Evolutionary conservation across 1,139 yeast species (phyloP), one percentile per base, ranked within the genome.

Genomic region (Nakaseomyces glabratus): DNA sequence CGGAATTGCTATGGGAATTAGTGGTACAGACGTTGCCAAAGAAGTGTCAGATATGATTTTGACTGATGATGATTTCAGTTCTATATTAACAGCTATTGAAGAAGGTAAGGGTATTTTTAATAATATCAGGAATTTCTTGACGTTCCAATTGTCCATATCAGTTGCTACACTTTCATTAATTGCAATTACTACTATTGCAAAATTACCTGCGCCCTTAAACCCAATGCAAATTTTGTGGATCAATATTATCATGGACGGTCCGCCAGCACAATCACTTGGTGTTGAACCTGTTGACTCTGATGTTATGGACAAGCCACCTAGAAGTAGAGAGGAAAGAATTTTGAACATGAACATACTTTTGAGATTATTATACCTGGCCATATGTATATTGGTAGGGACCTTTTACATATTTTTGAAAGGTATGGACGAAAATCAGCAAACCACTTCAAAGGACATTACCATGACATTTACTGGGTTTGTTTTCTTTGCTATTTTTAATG

Each of bases 151-250:
- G 46, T 85, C 95, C 4, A 88, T 97, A 0, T 81, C 93, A 25
- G 88, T 88, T 48, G 96, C 96, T 8, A 96, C 97, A 0, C 68
- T 88, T 40, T 76, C 95, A 0, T 68, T 88, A 44, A 78, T 88
- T 51, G 95, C 95, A 0, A 65, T 88, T 44, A 71, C 95, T 2
- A 88, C 96, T 1, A 63, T 86, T 41, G 76, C 86, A 55, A 84
- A 86, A 28, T 66, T 88, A 39, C 95, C 95, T 31, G 85, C 85
- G 50, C 97, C 97, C 6, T 69, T 88, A 48, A 88, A 88, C 57
- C 95, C 97, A 17, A 88, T 88, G 97, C 96, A 88, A 63, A 88
- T 88, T 47, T 66, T 88, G 48, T 88, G 97, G 96, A 88, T 88
- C 56, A 88, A 88, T 57, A 88, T 88, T 39, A 69, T 88, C 45